Evolutionary conservation across 208 protist species (phyloP), one percentile per base, ranked within the genome.

Genomic region (Naegleria lovaniensis): DNA sequence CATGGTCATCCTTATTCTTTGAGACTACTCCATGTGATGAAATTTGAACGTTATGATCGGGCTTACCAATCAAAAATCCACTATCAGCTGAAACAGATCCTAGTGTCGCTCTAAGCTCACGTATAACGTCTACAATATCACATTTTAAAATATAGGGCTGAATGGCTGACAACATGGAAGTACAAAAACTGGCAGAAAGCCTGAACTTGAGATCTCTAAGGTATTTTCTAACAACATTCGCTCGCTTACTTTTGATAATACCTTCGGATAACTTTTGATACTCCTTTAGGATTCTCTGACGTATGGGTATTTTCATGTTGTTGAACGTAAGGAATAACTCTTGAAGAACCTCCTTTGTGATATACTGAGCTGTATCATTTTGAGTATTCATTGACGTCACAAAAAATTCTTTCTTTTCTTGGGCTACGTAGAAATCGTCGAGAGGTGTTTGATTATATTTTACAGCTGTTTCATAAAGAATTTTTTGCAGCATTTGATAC

Each of bases 401-500:
- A 36, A 76, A 90, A 40, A 67, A 90, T 85, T 58, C 89, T 13
- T 58, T 58, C 29, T 29, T 79, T 79, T 88, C 33, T 36, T 33
- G 25, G 36, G 3, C 41, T 1, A 48, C n/a, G n/a, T 85, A 92
- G 51, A 85, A 91, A 36, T 59, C 39, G 79, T 94, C 93, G 5
- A 94, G 5, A 11, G 92, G 40, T 6, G 38, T 52, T 90, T 94
- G 91, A 85, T 94, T 94, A 90, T 93, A 94, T 15, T 67, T 83
- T 16, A 88, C 84, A 40, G 87, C 89, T 1, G 76, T 48, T 25
- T 93, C 29, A 0, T 94, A 88, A 0, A 94, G 11, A 25, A 86
- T 91, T 36, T 43, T 88, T 89, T 94, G 92, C 4, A 88, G 9
- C 29, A 94, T 19, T 89, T 94, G 92, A 29, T 93, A 84, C 36